Conservation (phyloP, 805 yeast genomes). For the Candida oleophila region DNA sequence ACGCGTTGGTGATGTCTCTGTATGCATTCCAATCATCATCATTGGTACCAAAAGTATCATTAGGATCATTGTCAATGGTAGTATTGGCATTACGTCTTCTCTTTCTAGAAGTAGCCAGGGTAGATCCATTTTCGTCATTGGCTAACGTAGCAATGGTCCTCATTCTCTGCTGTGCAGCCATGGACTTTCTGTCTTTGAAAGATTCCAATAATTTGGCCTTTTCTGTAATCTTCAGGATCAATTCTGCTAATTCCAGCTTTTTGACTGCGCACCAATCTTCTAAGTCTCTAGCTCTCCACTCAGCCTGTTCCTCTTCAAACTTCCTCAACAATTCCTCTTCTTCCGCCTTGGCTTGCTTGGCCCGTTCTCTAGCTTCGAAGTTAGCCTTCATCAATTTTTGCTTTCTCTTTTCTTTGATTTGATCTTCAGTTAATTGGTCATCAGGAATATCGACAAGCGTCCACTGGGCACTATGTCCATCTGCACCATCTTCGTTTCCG, state of each 20-base stretch:
- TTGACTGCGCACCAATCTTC: slow-evolving; percentile 78
- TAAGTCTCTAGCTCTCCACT: slow-evolving; percentile 75
- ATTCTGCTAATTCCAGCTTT: slow-evolving; percentile 54
- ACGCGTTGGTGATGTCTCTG: slow-evolving; percentile 72
- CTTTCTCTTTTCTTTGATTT: slow-evolving; percentile 80
- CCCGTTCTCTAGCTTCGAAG: slow-evolving; percentile 82
- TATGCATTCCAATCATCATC: slow-evolving; percentile 96
- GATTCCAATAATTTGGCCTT: slow-evolving; percentile 71
- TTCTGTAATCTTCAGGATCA: slow-evolving; percentile 66
- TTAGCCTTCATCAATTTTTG: slow-evolving; percentile 83
- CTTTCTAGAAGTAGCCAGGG: slow-evolving; percentile 48
- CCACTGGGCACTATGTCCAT: slow-evolving; percentile 41
- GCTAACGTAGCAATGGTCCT: slow-evolving; percentile 86
- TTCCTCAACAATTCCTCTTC: slow-evolving; percentile 61
- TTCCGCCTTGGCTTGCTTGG: slow-evolving; percentile 72
- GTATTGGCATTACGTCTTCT: slow-evolving; percentile 49
- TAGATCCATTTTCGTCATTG: slow-evolving; percentile 54
- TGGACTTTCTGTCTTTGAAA: slow-evolving; percentile 82
- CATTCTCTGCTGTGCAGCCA: slow-evolving; percentile 91
- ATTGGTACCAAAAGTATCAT: slow-evolving; percentile 90
- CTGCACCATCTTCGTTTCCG: slow-evolving; percentile 40
- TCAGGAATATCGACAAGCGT: slow-evolving; percentile 84
- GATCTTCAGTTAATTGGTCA: slow-evolving; percentile 74
- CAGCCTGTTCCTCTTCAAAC: slow-evolving; percentile 61
- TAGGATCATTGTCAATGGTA: slow-evolving; percentile 85